Evolutionary conservation across 148 eudicot genomes (phyloP).

Genomic region (Fagopyrum esculentum): DNA sequence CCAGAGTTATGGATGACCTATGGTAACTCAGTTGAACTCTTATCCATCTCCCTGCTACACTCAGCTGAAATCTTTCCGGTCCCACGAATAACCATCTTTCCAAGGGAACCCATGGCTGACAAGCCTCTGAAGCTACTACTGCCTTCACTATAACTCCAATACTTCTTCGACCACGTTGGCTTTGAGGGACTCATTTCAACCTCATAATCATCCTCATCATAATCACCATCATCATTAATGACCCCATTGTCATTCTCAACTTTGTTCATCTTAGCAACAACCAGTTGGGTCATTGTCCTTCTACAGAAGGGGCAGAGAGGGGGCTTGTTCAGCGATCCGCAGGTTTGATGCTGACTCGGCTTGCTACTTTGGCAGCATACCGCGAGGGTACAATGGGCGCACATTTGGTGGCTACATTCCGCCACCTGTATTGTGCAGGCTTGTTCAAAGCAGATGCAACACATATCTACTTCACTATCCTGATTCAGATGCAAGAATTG

Average conservation of each 20-base stretch:
- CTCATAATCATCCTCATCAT: constrained; percentile 9
- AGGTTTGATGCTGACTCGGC: constrained; percentile 3
- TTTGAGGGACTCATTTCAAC: constrained; percentile 21
- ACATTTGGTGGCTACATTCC: constrained; percentile 30
- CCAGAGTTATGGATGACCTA: background rate
- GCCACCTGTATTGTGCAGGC: constrained; percentile 26
- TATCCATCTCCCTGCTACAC: constrained; percentile 18
- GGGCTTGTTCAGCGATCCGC: constrained; percentile 2
- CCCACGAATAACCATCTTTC: constrained; percentile 26
- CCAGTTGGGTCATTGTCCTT: constrained; percentile 21
- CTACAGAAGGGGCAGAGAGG: constrained; percentile 31
- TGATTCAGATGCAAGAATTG: background rate
- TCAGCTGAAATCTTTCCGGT: constrained; percentile 20
- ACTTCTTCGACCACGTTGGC: constrained; percentile 22
- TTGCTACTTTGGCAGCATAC: constrained; percentile 27
- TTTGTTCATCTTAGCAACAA: constrained; percentile 19
- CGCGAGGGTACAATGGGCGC: constrained; percentile 26
- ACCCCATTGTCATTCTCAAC: background rate
- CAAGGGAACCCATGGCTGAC: constrained; percentile 23
- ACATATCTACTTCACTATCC: constrained; percentile 23
- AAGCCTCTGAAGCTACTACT: constrained; percentile 22
- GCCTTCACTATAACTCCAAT: constrained; percentile 12
- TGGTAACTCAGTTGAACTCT: background rate
- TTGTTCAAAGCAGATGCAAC: constrained; percentile 33
- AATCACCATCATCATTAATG: background rate